These are phyloP conservation scores for Fusarium tuaranense DNA, from an alignment of 2,329 filamentous ascomycete genomes.

Conservation along the genomic window DNA sequence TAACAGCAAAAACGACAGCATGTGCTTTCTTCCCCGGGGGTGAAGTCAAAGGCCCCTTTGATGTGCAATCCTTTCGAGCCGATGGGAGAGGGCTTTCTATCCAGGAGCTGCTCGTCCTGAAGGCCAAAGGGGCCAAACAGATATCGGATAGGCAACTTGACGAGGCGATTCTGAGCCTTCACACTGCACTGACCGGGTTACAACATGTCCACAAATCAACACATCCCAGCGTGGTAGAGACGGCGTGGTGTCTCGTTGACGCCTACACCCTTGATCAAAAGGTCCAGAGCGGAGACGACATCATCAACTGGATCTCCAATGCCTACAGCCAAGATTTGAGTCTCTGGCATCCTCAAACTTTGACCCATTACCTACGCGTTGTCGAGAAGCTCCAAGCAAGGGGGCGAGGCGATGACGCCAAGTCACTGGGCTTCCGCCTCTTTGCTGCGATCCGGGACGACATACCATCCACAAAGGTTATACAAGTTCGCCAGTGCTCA, in stretches of 20 bases:
- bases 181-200: not conserved
- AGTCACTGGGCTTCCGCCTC: not conserved
- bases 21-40: no score
- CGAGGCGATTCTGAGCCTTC: not conserved
- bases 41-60: not conserved
- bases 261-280: not conserved
- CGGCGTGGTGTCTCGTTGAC: not conserved
- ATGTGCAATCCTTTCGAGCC: not conserved
- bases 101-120: not conserved
- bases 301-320: not conserved
- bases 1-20: no score
- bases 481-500: not conserved
- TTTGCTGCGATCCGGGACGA: not conserved
- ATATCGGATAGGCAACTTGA: not conserved
- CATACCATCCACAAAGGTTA: not conserved
- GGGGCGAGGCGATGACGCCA: not conserved
- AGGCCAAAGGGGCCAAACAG: not conserved
- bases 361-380: not conserved
- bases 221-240: not conserved
- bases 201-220: not conserved
- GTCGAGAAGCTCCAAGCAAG: not conserved
- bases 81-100: not conserved
- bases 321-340: not conserved
- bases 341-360: not conserved
- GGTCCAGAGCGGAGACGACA: not conserved